Evolutionary conservation across 176 grass and related monocot genomes (phyloP), one percentile per base, ranked within the genome.

Genomic region (Triticum timopheevii): DNA sequence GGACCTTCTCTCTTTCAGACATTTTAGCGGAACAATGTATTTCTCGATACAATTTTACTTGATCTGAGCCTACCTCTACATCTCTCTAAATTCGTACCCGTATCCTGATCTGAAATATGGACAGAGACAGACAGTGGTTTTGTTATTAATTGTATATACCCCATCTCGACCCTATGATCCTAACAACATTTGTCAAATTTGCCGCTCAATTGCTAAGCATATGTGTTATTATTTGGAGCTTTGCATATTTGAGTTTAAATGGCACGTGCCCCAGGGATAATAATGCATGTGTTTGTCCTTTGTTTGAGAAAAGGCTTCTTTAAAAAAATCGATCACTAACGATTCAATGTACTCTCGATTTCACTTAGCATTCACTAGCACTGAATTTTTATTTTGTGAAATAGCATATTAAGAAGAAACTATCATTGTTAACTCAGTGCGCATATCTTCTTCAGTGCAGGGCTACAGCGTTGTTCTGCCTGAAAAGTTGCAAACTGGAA

Each of bases 401-500:
- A 82, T 67, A 65, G 34, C 52, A 23, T 61, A 28, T 50, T 79
- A 67, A 54, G 63, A 69, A 34, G 9, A 69, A 59, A 35, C 28
- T 65, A 3, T 34, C 22, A 65, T 69, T 28, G 44, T n/a, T 22
- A 80, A 61, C 65, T 87, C 69, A 52, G 42, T 69, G 66, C 61
- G 13, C 25, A 79, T 73, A 50, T 5, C 13, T 80, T n/a, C 52
- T 88, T 74, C 93, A 98, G 96, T 66, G 78, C 96, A 96, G 80
- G 90, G 93, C 27, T 98, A 96, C 88, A 94, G 96, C 63, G 90
- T 72, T 69, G 76, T 95, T 83, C 92, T 98, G 67, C 96, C 96
- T 20, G 96, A 98, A 85, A 98, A 94, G 84, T 86, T 98, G 86
- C 96, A 96, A 38, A 98, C 88, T 80, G 96, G 93, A 81, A 98